phyloP scores from a whole-genome alignment of 148 eudicot genomes.

The Spergularia bocconei region DNA sequence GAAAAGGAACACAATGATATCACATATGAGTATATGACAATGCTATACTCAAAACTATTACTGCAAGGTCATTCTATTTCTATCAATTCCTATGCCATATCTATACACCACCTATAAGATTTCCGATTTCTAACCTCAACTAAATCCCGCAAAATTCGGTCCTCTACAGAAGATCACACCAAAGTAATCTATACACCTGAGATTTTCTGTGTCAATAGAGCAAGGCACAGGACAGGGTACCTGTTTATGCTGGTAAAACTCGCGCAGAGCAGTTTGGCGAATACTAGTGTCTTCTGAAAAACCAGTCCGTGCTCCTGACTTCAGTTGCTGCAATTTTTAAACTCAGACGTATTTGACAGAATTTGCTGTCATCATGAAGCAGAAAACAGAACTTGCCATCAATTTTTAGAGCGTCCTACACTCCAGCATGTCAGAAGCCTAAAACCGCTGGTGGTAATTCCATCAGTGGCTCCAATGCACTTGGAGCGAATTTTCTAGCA shows the following conservation, averaged over 20 bases:
- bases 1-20: background rate
- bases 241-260: background rate
- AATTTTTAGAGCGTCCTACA: background rate
- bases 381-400: background rate
- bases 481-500: slow-evolving; percentile 78
- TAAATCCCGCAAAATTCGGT: slow-evolving; percentile 18
- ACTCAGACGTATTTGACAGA: background rate
- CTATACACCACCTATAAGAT: slow-evolving; percentile 17
- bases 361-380: background rate
- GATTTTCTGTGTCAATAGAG: background rate
- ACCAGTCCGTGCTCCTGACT: background rate
- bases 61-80: background rate
- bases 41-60: background rate
- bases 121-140: slow-evolving; percentile 8
- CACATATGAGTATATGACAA: background rate
- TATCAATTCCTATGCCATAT: background rate
- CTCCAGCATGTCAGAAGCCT: slow-evolving; percentile 34
- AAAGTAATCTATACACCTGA: slow-evolving; percentile 18
- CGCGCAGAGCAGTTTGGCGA: background rate
- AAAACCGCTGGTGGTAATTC: slow-evolving; percentile 39
- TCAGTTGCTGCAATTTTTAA: background rate
- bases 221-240: background rate
- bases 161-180: slow-evolving; percentile 16
- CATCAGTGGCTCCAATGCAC: slow-evolving; percentile 63
- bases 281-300: background rate